Evolutionary conservation across 192 early-diverging fungal genomes (phyloP), one percentile per base, ranked within the genome.

Genomic region (Umbelopsis vinacea): DNA sequence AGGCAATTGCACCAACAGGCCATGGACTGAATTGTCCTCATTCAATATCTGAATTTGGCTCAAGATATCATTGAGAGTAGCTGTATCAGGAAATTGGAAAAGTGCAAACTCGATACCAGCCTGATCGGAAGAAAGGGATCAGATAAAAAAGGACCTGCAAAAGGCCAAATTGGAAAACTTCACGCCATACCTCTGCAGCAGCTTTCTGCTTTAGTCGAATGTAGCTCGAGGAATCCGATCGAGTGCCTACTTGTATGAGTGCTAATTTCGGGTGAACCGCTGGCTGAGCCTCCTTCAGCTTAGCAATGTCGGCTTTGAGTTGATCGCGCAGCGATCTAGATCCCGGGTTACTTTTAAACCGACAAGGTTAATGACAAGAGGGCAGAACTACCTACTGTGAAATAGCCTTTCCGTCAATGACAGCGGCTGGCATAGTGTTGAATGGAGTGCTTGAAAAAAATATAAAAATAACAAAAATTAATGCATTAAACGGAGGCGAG

Each of bases 1-100:
- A 26, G 98, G 98, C 72, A 99, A 84, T 81, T 99, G 98, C 63
- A 98, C 95, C 17, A 99, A 81, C 68, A 99, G 92, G 35, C 98
- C 98, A 79, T 98, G 97, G n/a, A 97, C 86, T 6, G 73, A 48
- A 0, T 84, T 84, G 75, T 98, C 92, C 40, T 90, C 78, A 76
- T 98, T 98, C 54, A 99, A 79, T 11, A 80, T 69, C 45, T 88
- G 78, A 45, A 99, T 85, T 29, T 81, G 81, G 14, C 69, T 71
- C 48, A 97, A 75, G 46, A 99, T 79, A 82, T 92, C 79, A 14
- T 76, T 69, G 77, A 96, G 92, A 46, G 88, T 88, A 46, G 92
- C 86, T 50, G 82, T 79, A 12, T 85, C 86, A 19, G 85, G 78
- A 43, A 95, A 82, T 72, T 92, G 89, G 46, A 89, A 48, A 72